Evolutionary conservation across 176 grass and related monocot species (phyloP), one percentile per base, ranked within the genome.

Genomic region (Raddia distichophylla): DNA sequence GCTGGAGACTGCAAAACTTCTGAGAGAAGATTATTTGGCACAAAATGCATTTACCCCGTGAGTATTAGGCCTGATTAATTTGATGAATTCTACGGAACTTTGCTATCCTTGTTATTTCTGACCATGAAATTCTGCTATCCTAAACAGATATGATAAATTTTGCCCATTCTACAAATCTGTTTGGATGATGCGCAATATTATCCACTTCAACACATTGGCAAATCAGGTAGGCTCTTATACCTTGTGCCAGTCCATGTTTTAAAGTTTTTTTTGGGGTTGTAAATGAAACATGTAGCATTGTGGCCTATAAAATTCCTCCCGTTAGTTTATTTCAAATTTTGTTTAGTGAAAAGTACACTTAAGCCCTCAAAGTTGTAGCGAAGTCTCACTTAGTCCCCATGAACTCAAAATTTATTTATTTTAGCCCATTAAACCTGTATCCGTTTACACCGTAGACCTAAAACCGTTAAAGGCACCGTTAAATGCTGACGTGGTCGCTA

Each of bases 171-270:
- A 97, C 82, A 97, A 97, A 88, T 97, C 94, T 9, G 91, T 97
- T 67, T 97, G 94, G 94, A 97, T 97, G 94, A 91, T 97, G 91
- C 86, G 94, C 52, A 97, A 97, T 75, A 97, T 97, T 81, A 91
- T 93, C 69, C 91, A 93, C 67, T 97, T 97, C 86, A 93, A 97
- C 71, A 79, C 73, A 72, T 64, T 97, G 78, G 94, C 94, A 78
- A 97, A 90, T 69, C 91, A 91, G 87, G 94, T 97, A 81, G 40
- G 37, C 9, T 86, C 3, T 64, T 20, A 43, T 5, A 17, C 16
- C 43, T 60, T 63, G 4, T 77, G 11, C 1, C 37, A 58, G 19
- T 4, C 35, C 4, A 66, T 67, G 52, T 47, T 55, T 73, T 19
- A 40, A 40, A 40, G 27, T 27, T 27, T 27, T 27, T 27, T 27